Percentiles rank a stretch among this genome's conserved stretches.
Conservation (phyloP, 495 filamentous ascomycete genomes). For the Penicillium antarcticum region DNA sequence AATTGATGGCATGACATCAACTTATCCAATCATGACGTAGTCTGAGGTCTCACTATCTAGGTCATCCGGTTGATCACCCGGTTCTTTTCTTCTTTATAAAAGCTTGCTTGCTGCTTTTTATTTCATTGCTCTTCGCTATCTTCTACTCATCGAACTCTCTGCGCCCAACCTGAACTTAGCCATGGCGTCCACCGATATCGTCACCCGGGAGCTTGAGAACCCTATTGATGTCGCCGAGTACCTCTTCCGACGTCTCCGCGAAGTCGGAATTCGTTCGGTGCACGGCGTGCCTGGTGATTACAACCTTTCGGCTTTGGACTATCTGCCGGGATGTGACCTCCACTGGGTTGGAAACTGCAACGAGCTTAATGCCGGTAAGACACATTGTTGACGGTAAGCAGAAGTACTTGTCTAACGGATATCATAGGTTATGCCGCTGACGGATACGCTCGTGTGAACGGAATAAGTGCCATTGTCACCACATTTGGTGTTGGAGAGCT, state of each 20-base stretch:
- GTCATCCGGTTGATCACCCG: constrained; percentile 6
- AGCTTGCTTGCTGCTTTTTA: not conserved
- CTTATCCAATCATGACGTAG: constrained; percentile 30
- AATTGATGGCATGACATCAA: constrained; percentile 39
- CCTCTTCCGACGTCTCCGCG: constrained; percentile 59
- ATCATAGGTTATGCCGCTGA: constrained; percentile 65
- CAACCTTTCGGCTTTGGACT: constrained; percentile 58
- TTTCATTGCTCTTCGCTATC: not conserved
- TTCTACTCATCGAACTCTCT: not conserved
- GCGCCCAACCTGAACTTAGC: not conserved
- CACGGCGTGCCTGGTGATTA: constrained; percentile 65
- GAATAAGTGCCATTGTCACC: constrained; percentile 61
- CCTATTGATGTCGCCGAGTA: constrained; percentile 60
- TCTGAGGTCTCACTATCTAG: not conserved
- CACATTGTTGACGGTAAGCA: not conserved
- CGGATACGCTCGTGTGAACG: constrained; percentile 68
- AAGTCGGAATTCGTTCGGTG: constrained; percentile 58
- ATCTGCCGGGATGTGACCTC: constrained; percentile 54
- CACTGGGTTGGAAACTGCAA: constrained; percentile 69
- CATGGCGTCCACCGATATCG: constrained; percentile 51
- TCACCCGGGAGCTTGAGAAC: constrained; percentile 49
- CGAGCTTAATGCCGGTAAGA: constrained; percentile 63
- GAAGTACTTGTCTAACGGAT: not conserved
- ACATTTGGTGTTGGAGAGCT: constrained; percentile 73
- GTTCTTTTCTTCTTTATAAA: not conserved